Evolutionary conservation across 495 filamentous ascomycete genomes (phyloP), one percentile per base, ranked within the genome.

Genomic region (Tuber brumale): DNA sequence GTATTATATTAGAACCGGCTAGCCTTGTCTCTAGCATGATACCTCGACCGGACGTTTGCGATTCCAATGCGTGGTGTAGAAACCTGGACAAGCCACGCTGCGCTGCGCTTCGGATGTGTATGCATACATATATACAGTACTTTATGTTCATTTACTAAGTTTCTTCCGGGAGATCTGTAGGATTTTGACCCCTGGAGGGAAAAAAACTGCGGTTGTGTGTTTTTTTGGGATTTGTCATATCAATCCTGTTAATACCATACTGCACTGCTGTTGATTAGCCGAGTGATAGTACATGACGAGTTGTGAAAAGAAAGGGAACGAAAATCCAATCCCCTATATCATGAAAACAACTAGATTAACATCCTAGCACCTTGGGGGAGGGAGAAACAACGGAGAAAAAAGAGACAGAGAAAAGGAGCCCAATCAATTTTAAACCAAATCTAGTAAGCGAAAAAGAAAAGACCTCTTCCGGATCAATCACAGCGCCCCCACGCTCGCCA

Each of bases 401-500:
- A 51, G n/a, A 51, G 0, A 23, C 10, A 51, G n/a, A 51, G 0
- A n/a, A n/a, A 4, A 48, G 45, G n/a, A 57, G 10, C 27, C 12
- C n/a, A 2, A 31, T 16, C 12, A 7, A 61, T 2, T 31, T 16
- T 12, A 61, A 61, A n/a, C 48, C 23, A 12, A 51, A n/a, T 51
- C 48, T 12, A 51, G 7, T 10, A 51, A 23, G 0, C 8, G 23
- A n/a, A n/a, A n/a, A 51, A 9, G 21, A 23, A 51, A 51, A n/a
- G 48, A n/a, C 23, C 48, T n/a, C 23, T 48, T 18, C 46, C 23
- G 3, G 12, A 8, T n/a, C 23, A 35, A 51, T 70, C 74, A 81
- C 48, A 82, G 61, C 41, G 78, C 85, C 35, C 90, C 89, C 74
- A 89, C 89, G 71, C 89, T 86, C 70, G 96, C 82, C 84, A 92